Conservation (phyloP, 352 stramenopile species). For the Phytopythium sindhum region DNA sequence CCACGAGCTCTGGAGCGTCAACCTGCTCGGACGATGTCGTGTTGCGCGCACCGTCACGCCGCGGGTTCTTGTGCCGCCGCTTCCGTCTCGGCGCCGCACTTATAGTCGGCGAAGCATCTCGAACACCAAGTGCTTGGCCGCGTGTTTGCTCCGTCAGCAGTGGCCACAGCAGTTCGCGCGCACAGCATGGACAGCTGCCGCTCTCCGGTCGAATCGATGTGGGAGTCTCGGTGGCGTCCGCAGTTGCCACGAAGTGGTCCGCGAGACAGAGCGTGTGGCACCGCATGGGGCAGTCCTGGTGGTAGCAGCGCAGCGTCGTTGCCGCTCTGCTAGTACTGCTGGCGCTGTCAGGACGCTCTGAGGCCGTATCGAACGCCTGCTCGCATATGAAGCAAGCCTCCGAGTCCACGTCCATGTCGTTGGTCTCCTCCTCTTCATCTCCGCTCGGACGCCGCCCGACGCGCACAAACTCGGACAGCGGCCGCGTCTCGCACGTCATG, state of each 20-base stretch:
- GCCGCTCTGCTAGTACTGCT: not conserved
- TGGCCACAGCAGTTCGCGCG: conserved; percentile 35
- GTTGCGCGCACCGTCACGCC: too few relatives aligned
- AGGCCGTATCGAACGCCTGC: conserved; percentile 7
- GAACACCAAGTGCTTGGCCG: not conserved
- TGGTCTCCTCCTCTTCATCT: not conserved
- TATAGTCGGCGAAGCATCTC: not conserved
- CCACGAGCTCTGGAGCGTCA: too few relatives aligned
- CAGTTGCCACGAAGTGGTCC: conserved; percentile 49
- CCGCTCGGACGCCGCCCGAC: conserved; percentile 8
- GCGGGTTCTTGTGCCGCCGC: not conserved
- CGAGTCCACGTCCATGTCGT: not conserved
- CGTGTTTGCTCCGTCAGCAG: conserved; percentile 21
- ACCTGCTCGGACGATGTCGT: too few relatives aligned
- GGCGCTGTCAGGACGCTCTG: too few relatives aligned
- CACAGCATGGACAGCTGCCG: conserved; percentile 47
- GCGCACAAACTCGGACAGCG: conserved; percentile 16
- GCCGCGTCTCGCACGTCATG: conserved; percentile 36
- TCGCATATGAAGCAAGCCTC: conserved; percentile 52
- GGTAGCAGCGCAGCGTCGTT: conserved; percentile 34
- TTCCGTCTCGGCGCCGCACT: not conserved
- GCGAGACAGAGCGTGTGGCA: conserved; percentile 45
- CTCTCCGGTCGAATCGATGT: conserved; percentile 14
- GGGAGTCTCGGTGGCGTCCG: conserved; percentile 10
- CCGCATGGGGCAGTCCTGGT: conserved; percentile 33